Conservation (phyloP, 345 rosid genomes). For the Pugionium cornutum region DNA sequence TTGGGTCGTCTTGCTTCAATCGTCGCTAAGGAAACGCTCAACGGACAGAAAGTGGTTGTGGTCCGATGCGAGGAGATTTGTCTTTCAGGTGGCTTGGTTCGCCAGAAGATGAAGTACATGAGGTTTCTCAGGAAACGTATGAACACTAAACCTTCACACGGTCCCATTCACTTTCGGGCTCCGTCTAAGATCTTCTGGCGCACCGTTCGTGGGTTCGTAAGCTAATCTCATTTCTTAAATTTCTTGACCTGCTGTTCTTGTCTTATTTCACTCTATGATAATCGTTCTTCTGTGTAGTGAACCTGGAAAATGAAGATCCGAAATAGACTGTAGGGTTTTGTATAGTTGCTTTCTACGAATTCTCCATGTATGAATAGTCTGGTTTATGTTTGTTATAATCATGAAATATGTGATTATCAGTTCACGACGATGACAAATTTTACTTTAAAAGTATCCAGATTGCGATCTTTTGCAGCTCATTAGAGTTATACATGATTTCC, state of each 20-base stretch:
- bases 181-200: conserved; percentile 95
- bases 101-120: conserved; percentile 94
- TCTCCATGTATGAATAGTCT: neutral
- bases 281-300: neutral
- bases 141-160: conserved; percentile 98
- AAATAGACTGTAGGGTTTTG: neutral
- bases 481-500: neutral
- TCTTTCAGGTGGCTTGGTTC: conserved; percentile 80
- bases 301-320: conserved; percentile 6
- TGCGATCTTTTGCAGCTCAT: neutral
- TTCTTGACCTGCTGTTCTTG: neutral
- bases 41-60: conserved; percentile 77
- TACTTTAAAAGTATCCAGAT: neutral
- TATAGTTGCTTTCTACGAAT: neutral
- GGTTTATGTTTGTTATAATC: neutral
- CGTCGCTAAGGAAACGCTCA: conserved; percentile 74
- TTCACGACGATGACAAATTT: neutral
- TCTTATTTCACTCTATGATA: neutral
- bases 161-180: conserved; percentile 88
- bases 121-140: conserved; percentile 86
- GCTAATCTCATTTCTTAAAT: neutral
- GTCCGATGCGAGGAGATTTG: conserved; percentile 91
- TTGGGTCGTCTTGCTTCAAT: conserved; percentile 66
- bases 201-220: conserved; percentile 68
- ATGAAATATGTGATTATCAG: neutral